Evolutionary conservation across 2,329 filamentous ascomycete genomes (phyloP).

Genomic region (Davidsoniella neocaledoniae): DNA sequence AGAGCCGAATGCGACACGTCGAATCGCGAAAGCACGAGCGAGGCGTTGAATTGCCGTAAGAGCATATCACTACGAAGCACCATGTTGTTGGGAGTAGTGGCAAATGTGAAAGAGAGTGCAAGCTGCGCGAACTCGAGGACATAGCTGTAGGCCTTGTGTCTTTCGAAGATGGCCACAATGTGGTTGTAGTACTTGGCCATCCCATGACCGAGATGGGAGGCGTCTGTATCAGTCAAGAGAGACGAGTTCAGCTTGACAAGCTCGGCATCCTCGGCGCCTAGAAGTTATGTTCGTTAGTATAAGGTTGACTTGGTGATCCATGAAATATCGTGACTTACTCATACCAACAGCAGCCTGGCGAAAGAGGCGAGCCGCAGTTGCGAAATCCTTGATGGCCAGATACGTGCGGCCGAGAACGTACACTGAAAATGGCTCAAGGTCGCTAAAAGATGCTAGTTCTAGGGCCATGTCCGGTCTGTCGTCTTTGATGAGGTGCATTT

Average conservation of each 20-base stretch:
- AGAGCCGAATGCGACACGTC: slow-evolving; percentile 69
- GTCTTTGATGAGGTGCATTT: slow-evolving; percentile 43
- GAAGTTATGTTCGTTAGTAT: slow-evolving; percentile 3
- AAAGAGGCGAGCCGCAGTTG: slow-evolving; percentile 58
- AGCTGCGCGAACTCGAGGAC: slow-evolving; percentile 71
- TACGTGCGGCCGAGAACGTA: slow-evolving; percentile 76
- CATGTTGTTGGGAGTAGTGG: slow-evolving; percentile 13
- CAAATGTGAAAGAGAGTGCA: slow-evolving; percentile 46
- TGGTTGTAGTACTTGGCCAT: slow-evolving; percentile 76
- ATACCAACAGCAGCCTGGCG: slow-evolving; percentile 68
- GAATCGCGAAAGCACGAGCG: slow-evolving; percentile 63
- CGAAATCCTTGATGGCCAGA: slow-evolving; percentile 56
- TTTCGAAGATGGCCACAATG: slow-evolving; percentile 67
- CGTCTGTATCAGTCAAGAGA: slow-evolving; percentile 22
- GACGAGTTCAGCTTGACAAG: slow-evolving; percentile 22
- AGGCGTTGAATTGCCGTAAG: slow-evolving; percentile 67
- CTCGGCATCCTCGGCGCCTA: slow-evolving; percentile 30
- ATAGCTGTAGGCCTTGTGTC: slow-evolving; percentile 57
- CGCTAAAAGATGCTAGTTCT: slow-evolving; percentile 38
- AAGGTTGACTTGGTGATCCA: background rate
- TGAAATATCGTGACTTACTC: slow-evolving; percentile 37
- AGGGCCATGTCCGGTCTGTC: slow-evolving; percentile 42
- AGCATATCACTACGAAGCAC: slow-evolving; percentile 49
- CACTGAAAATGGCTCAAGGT: slow-evolving; percentile 44
- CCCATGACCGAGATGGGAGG: slow-evolving; percentile 55